Percentiles rank a stretch among this genome's conserved stretches.
These are phyloP conservation scores for Mortierella sp. DNA, from an alignment of 371 early-diverging fungal species.

Conservation along the genomic window DNA sequence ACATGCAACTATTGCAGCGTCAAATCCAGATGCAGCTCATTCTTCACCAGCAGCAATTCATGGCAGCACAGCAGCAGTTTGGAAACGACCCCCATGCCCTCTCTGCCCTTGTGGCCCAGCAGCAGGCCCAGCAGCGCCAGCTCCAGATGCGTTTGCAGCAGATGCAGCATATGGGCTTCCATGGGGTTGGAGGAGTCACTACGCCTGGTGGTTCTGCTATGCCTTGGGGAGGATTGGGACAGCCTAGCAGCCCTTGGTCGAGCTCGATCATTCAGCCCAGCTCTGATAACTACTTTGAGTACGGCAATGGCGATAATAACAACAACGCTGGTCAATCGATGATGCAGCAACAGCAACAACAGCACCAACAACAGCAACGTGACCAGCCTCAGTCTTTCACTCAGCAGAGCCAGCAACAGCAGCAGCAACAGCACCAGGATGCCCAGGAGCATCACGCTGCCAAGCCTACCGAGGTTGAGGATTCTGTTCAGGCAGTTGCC, in stretches of 20 bases:
- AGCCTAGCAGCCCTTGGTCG: conserved; percentile 53
- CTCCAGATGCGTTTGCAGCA: conserved; percentile 56
- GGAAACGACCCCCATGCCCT: conserved; percentile 60
- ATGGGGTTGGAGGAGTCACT: conserved; percentile 20
- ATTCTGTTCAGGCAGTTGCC: neutral
- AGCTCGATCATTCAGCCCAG: conserved; percentile 45
- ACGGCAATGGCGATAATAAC: conserved; percentile 23
- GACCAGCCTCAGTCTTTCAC: conserved; percentile 10
- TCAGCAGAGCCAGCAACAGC: neutral
- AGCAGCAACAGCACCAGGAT: conserved; percentile 18
- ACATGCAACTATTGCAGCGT: conserved; percentile 64
- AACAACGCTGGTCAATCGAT: conserved; percentile 25
- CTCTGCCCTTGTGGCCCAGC: conserved; percentile 61
- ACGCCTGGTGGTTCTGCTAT: conserved; percentile 48
- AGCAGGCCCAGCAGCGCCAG: conserved; percentile 60
- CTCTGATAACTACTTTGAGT: conserved; percentile 52
- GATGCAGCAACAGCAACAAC: conserved; percentile 37
- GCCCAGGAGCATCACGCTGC: conserved; percentile 16
- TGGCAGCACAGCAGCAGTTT: conserved; percentile 62
- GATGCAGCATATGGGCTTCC: conserved; percentile 37
- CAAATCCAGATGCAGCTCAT: conserved; percentile 61
- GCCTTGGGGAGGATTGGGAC: conserved; percentile 48
- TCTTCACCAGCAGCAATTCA: conserved; percentile 62
- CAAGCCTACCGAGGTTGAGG: conserved; percentile 21
- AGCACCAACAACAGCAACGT: conserved; percentile 23